phyloP scores from a whole-genome alignment of 306 rosid species.

The Lablab purpureus region DNA sequence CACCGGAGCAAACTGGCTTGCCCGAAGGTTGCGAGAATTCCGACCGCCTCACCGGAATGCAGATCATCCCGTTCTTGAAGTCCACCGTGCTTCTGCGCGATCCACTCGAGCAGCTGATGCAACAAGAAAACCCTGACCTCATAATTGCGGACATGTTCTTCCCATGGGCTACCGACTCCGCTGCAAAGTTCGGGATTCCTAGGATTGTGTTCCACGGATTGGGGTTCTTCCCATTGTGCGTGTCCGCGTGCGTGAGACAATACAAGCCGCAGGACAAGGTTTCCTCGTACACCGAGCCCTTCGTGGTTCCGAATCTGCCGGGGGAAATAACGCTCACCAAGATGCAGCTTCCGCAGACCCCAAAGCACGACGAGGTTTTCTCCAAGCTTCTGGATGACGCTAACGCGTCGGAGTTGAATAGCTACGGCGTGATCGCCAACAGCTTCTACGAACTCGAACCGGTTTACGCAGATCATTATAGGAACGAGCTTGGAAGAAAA shows the following conservation, averaged over 20 bases:
- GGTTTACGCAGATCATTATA: slow-evolving; percentile 60
- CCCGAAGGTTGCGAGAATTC: slow-evolving; percentile 61
- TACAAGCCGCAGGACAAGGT: slow-evolving; percentile 59
- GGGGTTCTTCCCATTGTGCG: slow-evolving; percentile 57
- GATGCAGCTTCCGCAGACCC: slow-evolving; percentile 44
- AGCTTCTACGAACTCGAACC: slow-evolving; percentile 66
- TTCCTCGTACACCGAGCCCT: slow-evolving; percentile 52
- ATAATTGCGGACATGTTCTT: slow-evolving; percentile 60
- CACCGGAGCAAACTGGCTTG: slow-evolving; percentile 46
- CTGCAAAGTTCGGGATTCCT: slow-evolving; percentile 60
- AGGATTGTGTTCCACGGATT: slow-evolving; percentile 63
- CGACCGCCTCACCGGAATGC: slow-evolving; percentile 29
- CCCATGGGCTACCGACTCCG: slow-evolving; percentile 61
- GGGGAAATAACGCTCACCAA: slow-evolving; percentile 54
- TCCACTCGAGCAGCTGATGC: slow-evolving; percentile 52
- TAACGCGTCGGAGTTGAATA: slow-evolving; percentile 46
- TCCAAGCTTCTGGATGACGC: slow-evolving; percentile 13
- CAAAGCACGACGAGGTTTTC: slow-evolving; percentile 13
- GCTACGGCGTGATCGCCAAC: slow-evolving; percentile 60
- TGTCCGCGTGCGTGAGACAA: slow-evolving; percentile 16
- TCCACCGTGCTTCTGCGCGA: slow-evolving; percentile 46
- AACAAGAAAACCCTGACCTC: slow-evolving; percentile 52
- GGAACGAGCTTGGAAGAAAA: slow-evolving; percentile 53
- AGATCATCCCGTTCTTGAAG: slow-evolving; percentile 48
- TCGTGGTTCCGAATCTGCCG: slow-evolving; percentile 60